phyloP scores from a whole-genome alignment of 768 basidiomycete species.

The Suillus subluteus region DNA sequence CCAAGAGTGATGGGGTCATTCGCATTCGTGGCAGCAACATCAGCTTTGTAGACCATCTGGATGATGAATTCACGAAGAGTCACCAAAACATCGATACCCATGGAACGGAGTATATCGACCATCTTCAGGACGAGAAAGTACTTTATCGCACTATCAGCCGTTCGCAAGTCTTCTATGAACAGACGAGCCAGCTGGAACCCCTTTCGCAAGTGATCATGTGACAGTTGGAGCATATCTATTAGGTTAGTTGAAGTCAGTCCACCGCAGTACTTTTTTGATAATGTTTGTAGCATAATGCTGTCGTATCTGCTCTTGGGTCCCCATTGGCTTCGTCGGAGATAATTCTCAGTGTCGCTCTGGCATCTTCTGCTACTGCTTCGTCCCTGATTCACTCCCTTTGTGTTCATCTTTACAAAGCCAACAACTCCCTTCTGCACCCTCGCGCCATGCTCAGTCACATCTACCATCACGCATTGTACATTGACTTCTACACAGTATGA shows the following conservation, averaged over 20 bases:
- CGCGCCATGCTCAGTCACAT: conserved; percentile 98
- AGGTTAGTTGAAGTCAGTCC: conserved; percentile 53
- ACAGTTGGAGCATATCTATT: conserved; percentile 96
- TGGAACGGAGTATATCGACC: conserved; percentile 96
- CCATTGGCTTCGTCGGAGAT: conserved; percentile 59
- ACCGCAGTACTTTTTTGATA: not conserved
- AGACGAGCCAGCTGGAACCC: conserved; percentile 75
- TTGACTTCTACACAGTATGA: conserved; percentile 94
- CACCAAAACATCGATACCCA: conserved; percentile 98
- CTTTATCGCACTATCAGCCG: conserved; percentile 93
- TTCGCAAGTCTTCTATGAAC: conserved; percentile 90
- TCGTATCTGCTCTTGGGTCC: conserved; percentile 88
- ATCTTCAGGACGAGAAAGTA: conserved; percentile 93
- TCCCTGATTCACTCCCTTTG: conserved; percentile 88
- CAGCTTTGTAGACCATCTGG: conserved; percentile 92
- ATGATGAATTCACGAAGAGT: conserved; percentile 97
- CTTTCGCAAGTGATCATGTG: conserved; percentile 91
- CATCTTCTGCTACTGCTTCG: conserved; percentile 58
- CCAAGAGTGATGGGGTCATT: conserved; percentile 73
- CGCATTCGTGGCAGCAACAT: conserved; percentile 94
- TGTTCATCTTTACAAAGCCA: conserved; percentile 89
- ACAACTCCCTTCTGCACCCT: conserved; percentile 90
- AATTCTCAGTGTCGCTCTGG: conserved; percentile 64
- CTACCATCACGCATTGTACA: conserved; percentile 95
- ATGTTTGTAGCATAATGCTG: conserved; percentile 80